Evolutionary conservation across 306 rosid genomes (phyloP).

Genomic region (Mimosa pudica): DNA sequence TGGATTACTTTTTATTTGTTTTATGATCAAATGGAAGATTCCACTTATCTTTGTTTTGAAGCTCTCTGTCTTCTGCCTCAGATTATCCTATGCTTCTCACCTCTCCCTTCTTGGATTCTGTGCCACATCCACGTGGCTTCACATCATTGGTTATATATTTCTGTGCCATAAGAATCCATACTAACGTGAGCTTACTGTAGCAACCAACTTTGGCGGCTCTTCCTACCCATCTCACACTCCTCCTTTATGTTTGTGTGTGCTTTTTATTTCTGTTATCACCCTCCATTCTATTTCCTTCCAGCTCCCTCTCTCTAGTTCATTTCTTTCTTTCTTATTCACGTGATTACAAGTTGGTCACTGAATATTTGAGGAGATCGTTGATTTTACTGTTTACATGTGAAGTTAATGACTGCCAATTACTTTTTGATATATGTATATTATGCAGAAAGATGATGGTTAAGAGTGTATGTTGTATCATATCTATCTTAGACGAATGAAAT

Average conservation of each 20-base stretch:
- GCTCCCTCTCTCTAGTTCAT: not conserved
- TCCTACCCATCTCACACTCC: constrained; percentile 55
- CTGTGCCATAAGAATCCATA: constrained; percentile 36
- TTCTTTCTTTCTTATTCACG: not conserved
- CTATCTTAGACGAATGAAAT: too few species aligned
- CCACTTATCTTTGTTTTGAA: constrained; percentile 57
- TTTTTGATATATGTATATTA: not conserved
- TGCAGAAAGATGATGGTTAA: too few species aligned
- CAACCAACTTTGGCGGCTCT: constrained; percentile 68
- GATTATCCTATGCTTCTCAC: constrained; percentile 81
- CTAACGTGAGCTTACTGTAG: constrained; percentile 45
- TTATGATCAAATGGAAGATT: constrained; percentile 50
- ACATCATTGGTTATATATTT: constrained; percentile 31
- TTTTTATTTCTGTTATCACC: not conserved
- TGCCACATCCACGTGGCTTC: constrained; percentile 43
- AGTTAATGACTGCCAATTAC: not conserved
- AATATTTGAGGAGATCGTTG: not conserved
- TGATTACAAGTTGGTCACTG: not conserved
- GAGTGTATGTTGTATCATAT: too few species aligned
- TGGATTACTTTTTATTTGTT: constrained; percentile 54
- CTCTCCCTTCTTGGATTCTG: constrained; percentile 70
- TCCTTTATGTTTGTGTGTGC: not conserved
- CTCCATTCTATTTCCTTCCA: not conserved
- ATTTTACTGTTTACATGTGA: not conserved
- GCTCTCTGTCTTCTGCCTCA: constrained; percentile 30